Conservation (phyloP, 768 basidiomycete species). For the Lentinula raphanica region DNA sequence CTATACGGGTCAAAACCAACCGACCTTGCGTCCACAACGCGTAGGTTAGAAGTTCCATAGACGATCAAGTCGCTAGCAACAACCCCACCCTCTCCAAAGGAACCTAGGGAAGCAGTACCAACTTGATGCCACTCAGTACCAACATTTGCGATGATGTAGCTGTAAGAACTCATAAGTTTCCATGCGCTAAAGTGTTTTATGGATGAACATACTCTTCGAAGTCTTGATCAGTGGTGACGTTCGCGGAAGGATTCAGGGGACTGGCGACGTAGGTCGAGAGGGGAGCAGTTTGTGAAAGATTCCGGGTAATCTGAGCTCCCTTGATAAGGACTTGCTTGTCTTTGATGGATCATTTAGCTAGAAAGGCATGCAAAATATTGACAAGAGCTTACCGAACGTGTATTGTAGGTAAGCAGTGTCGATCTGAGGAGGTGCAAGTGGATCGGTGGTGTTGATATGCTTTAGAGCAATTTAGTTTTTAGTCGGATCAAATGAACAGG, state of each 20-base stretch:
- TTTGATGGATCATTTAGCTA: background rate
- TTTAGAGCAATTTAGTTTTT: background rate
- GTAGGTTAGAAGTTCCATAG: conserved; percentile 44
- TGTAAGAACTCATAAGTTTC: no score
- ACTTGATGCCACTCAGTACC: conserved; percentile 35
- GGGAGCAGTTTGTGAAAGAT: background rate
- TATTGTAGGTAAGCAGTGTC: conserved; percentile 4
- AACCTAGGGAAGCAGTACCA: conserved; percentile 42
- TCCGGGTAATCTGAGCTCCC: background rate
- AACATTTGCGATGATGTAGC: background rate
- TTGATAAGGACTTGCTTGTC: background rate
- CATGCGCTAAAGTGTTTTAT: no score
- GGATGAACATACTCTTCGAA: background rate
- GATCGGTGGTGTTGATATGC: conserved; percentile 8
- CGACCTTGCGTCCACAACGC: conserved; percentile 46
- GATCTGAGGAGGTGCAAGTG: background rate
- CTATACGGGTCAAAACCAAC: no score
- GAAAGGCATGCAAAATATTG: background rate
- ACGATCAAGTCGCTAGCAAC: conserved; percentile 41
- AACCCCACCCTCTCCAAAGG: conserved; percentile 34
- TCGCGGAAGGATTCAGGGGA: background rate
- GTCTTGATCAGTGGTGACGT: conserved; percentile 1
- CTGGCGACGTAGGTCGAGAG: background rate
- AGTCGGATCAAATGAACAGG: background rate
- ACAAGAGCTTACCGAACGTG: background rate